Conservation (phyloP, 148 eudicot species). For the Gaultheria prostrata region DNA sequence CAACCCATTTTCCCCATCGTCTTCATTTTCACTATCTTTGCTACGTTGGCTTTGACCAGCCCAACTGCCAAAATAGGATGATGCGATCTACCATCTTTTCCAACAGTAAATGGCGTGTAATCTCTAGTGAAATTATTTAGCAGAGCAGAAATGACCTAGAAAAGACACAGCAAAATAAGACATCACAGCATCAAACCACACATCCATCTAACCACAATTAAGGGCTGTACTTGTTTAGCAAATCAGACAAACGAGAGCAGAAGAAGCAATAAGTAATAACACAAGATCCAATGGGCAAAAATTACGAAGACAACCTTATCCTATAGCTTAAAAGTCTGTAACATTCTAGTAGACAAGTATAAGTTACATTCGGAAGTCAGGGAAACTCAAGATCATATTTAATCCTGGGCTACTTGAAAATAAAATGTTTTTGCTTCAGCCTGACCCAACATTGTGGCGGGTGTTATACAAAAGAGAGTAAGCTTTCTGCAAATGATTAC, state of each 20-base stretch:
- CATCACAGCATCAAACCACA: not conserved
- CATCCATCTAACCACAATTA: not conserved
- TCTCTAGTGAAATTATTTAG: conserved; percentile 74
- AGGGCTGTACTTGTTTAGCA: not conserved
- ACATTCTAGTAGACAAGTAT: not conserved
- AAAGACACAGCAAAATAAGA: not conserved
- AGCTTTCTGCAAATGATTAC: conserved; percentile 25
- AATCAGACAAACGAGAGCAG: not conserved
- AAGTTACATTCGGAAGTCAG: not conserved
- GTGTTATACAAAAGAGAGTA: not conserved
- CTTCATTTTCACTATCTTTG: conserved; percentile 27
- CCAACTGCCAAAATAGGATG: conserved; percentile 53
- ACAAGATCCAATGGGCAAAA: not conserved
- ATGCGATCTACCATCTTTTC: conserved; percentile 78
- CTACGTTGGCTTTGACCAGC: conserved; percentile 13
- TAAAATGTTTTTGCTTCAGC: conserved; percentile 1
- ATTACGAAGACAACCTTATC: not conserved
- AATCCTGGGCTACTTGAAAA: not conserved
- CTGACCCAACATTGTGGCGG: not conserved
- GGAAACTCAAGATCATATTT: not conserved
- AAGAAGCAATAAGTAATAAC: not conserved
- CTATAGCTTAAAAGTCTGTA: not conserved
- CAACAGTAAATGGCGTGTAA: conserved; percentile 65
- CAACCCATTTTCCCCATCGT: conserved; percentile 63
- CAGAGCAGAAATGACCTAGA: conserved; percentile 76